Evolutionary conservation across 108 stramenopile genomes (phyloP).

Genomic region (Seminavis robusta): DNA sequence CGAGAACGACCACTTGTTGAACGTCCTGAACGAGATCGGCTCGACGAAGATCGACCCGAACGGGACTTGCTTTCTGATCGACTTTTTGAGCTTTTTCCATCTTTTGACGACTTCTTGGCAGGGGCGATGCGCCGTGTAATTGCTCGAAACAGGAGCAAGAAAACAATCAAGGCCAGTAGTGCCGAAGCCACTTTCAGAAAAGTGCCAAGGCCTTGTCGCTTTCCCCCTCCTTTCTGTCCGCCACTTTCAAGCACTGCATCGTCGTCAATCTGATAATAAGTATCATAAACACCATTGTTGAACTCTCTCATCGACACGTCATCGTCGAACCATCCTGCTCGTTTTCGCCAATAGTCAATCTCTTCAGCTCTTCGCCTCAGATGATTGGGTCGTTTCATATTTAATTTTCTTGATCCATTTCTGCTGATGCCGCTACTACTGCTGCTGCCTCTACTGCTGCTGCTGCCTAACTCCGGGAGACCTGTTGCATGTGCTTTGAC

Average conservation of each 20-base stretch:
- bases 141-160: slow-evolving; percentile 46
- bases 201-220: slow-evolving; percentile 7
- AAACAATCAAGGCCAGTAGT: slow-evolving; percentile 37
- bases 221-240: not conserved
- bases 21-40: slow-evolving; percentile 41
- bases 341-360: slow-evolving; percentile 75
- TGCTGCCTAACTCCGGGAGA: too few relatives aligned
- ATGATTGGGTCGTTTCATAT: too few relatives aligned
- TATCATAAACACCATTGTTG: slow-evolving; percentile 67
- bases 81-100: slow-evolving; percentile 7
- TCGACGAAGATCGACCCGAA: slow-evolving; percentile 20
- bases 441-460: too few relatives aligned
- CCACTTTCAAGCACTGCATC: slow-evolving; percentile 5
- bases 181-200: slow-evolving; percentile 32
- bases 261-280: slow-evolving; percentile 49
- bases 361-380: slow-evolving; percentile 46
- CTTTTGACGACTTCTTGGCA: not conserved
- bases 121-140: slow-evolving; percentile 31
- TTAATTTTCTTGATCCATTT: too few relatives aligned
- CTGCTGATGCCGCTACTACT: too few relatives aligned
- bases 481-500: too few relatives aligned
- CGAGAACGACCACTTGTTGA: slow-evolving; percentile 9
- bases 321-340: slow-evolving; percentile 84
- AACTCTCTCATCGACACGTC: slow-evolving; percentile 66
- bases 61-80: slow-evolving; percentile 31